These are phyloP conservation scores for Phoma sp. DNA, from an alignment of 2,329 filamentous ascomycete genomes.

Conservation along the genomic window DNA sequence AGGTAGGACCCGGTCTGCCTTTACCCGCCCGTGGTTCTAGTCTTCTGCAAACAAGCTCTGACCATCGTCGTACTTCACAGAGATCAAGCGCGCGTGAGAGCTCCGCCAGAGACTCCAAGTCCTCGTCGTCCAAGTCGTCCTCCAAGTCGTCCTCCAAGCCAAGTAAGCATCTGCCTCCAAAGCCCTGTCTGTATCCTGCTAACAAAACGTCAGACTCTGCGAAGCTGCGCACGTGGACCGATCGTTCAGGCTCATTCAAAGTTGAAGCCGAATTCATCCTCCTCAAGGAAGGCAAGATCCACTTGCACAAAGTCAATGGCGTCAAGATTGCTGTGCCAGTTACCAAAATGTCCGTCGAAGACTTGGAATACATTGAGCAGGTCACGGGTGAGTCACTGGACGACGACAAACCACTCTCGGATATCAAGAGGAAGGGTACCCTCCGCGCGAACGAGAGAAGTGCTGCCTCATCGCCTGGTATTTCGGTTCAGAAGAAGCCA, in stretches of 20 bases:
- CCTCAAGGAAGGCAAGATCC: constrained; percentile 93
- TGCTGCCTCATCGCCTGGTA: constrained; percentile 58
- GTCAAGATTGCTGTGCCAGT: constrained; percentile 98
- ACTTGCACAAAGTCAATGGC: constrained; percentile 96
- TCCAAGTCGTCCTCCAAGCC: constrained; percentile 67
- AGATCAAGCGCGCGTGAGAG: constrained; percentile 73
- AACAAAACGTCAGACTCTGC: constrained; percentile 61
- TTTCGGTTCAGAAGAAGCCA: constrained; percentile 70
- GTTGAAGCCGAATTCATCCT: constrained; percentile 97
- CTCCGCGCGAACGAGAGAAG: constrained; percentile 56
- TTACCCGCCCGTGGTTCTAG: constrained; percentile 82
- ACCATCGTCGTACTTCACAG: constrained; percentile 74
- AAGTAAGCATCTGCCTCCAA: constrained; percentile 64
- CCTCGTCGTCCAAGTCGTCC: constrained; percentile 43
- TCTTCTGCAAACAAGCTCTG: constrained; percentile 69
- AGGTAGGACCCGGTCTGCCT: constrained; percentile 79
- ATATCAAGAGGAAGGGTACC: constrained; percentile 67
- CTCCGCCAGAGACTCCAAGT: constrained; percentile 61
- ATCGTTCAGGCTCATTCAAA: constrained; percentile 93
- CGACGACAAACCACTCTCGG: constrained; percentile 90
- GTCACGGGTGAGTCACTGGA: constrained; percentile 85
- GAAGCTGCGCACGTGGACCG: constrained; percentile 92
- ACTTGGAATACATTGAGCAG: constrained; percentile 92
- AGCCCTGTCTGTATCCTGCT: constrained; percentile 18
- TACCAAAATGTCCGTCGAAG: constrained; percentile 92